Evolutionary conservation across 2,329 filamentous ascomycete species (phyloP), one percentile per base, ranked within the genome.

Genomic region (Pyrenophora tritici-repentis): DNA sequence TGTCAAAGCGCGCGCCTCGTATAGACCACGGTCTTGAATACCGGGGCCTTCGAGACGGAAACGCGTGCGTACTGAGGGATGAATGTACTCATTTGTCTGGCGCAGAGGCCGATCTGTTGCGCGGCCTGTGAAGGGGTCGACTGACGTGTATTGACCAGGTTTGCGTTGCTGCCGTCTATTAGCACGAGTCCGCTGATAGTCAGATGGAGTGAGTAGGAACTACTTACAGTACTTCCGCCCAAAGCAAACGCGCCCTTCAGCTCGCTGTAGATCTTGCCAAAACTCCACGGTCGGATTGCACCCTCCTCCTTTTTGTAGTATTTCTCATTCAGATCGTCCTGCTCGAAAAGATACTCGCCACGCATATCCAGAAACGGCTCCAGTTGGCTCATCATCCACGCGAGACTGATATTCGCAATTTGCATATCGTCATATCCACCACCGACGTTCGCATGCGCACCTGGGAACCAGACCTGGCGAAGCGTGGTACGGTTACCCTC

Each of bases 311-410:
- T 69, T 31, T 75, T 69, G 59, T 80, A 81, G 55, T 75, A 78
- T 31, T 70, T 66, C 6, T 76, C 74, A 6, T 75, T 78, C 20
- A 73, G 66, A 16, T 78, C 76, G 47, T 78, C 76, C 45, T 79
- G 73, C 54, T 79, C 76, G 18, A 79, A 72, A 13, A 80, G 53
- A 54, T 79, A 80, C 38, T 78, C 75, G 3, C 73, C 67, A 44
- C 79, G 70, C 61, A 81, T 75, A 52, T 80, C 78, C 50, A 79
- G 61, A 37, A 79, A 78, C 1, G 74, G 73, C 44, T 76, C 71
- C 37, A 82, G 65, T 49, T 83, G 79, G 42, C 76, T 75, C 61
- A 83, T 80, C 81, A 84, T 83, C 81, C 81, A 84, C 3, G 81
- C 81, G 1, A 83, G 66, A 4, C 77, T 76, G 22, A 83, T 81